Evolutionary conservation across 2,329 filamentous ascomycete species (phyloP), one percentile per base, ranked within the genome.

Genomic region (Venturia pyrina): DNA sequence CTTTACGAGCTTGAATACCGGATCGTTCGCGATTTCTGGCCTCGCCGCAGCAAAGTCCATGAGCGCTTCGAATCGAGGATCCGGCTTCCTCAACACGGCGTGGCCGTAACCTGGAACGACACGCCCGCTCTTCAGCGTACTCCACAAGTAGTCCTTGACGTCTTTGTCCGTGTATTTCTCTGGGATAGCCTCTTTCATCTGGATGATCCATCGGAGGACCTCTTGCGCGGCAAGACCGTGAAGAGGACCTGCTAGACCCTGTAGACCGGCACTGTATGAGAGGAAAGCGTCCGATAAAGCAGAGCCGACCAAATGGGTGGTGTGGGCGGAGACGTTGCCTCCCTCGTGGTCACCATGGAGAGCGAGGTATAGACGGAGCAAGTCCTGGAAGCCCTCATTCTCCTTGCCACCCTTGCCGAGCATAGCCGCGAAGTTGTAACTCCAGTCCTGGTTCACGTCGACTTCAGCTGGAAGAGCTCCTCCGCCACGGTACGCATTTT

Each of bases 291-390:
- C 95, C 73, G 90, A 95, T 66, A 99, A 86, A 24, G 95, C 95
- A 71, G 90, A 96, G 64, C 95, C 95, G 66, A 99, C 95, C 48
- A 99, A 83, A 77, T 99, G 95, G 8, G 95, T 98, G 37, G 95
- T 81, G 76, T 99, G 95, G 0, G 95, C 95, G 48, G 93, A 97
- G 69, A 99, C 95, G 72, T 99, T 99, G 67, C 95, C 95, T 68
- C 95, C 95, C 79, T 99, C 95, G 80, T 99, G 95, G 78, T 99
- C 95, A 69, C 95, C 95, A 78, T 99, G 95, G 5, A 99, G 88
- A 62, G 95, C 93, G 32, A 99, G 87, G 79, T 99, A 99, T 41
- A 99, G 82, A 71, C 95, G 87, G 69, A 99, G 85, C 24, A 99
- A 84, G 73, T 99, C 95, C 76, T 98, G 93, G 84, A 99, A 96